Base-by-base conservation (phyloP, 305 asterid genomes). In the Rubia peregrina region DNA sequence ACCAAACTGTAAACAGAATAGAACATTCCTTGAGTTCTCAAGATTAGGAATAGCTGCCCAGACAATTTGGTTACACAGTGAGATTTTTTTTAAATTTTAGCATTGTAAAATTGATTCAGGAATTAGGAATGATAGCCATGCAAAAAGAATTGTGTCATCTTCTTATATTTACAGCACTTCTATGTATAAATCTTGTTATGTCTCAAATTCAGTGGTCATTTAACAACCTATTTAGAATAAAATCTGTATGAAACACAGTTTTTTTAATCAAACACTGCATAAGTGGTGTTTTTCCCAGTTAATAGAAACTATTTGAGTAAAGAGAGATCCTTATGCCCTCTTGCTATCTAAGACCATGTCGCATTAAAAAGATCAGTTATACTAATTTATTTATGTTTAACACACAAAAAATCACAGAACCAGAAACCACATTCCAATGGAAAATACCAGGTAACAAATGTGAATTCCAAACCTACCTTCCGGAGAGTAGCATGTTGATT, bases 391-490 rank as follows among this genome's bases (percentile, higher is more conserved):
- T 13, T 51, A 51, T 16, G 16, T 51, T 51, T 2, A 17, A 51
- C 59, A 51, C 59, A 51, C 16, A 14, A 1, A 4, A 49, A 3
- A 51, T 51, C 6, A 49, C 5, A n/a, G 59, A 51, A 6, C 6
- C 33, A 42, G 53, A 73, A 55, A 49, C 22, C 63, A 48, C 41
- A 44, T 44, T 44, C 16, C 11, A 44, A 66, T 67, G 59, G 46
- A 33, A 41, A 24, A 24, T 49, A 48, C 41, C 65, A 43, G 30
- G 17, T 9, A 41, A 17, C n/a, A 19, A 26, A 65, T 68, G 76
- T 68, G 74, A 46, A 78, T 77, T 69, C 74, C 67, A 70, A 73
- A 51, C 69, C 78, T 85, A 94, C 99, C 99, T 94, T 94, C 60
- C 93, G 82, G 65, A 87, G 73, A 81, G 74, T 75, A 76, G 82